Evolutionary conservation across 306 rosid genomes (phyloP), one percentile per base, ranked within the genome.

Genomic region (Cotoneaster glaucophyllus): DNA sequence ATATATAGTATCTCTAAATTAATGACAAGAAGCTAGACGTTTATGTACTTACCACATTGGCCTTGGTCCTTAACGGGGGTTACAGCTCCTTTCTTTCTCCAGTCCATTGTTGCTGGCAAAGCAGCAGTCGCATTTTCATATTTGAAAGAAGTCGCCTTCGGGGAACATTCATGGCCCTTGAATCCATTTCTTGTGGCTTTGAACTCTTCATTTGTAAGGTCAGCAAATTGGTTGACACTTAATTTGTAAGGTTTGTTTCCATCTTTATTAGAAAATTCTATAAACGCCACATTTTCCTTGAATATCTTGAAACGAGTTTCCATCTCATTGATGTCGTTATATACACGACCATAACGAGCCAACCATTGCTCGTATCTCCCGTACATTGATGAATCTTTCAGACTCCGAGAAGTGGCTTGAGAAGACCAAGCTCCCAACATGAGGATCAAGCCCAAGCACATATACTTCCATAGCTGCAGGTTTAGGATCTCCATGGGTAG

Each of bases 1-100:
- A 31, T 31, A 31, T 31, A 31, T 31, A 31, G 32, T 31, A 3
- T 31, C 4, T 31, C 32, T 3, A 19, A 64, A 34, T 8, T 18
- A 34, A 1, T 32, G 24, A 34, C 34, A 17, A 32, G 4, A 43
- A 11, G 15, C 15, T 43, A 43, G 15, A 43, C 0, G 26, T 25
- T 25, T 25, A 25, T 25, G 14, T 43, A 43, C 11, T 62, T 80
- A 82, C 85, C 90, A n/a, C 88, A 84, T 4, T n/a, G 29, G 28
- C 86, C 86, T 74, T 87, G 88, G 43, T 87, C 62, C 73, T 87
- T 87, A 52, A 87, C 31, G 15, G 87, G 86, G 22, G 87, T 86
- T 0, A 86, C 86, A 5, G 84, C 86, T 19, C 85, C 87, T 65
- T 84, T 68, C 2, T 77, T 25, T 48, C 87, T 86, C 89, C 85